phyloP scores from a whole-genome alignment of 2,329 filamentous ascomycete species.

The Magnaporthales sp. region DNA sequence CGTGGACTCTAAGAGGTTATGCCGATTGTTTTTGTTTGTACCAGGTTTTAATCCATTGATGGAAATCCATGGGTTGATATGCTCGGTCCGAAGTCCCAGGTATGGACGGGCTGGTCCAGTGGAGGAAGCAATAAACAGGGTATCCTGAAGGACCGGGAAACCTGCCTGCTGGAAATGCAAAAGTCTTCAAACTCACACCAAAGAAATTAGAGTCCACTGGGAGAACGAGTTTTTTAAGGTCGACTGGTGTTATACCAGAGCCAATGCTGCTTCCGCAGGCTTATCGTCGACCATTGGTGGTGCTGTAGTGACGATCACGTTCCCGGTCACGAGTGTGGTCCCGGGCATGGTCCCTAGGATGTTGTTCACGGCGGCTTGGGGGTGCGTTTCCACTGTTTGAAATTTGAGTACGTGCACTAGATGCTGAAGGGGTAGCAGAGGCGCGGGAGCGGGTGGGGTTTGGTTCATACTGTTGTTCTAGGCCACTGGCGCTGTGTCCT shows the following conservation, averaged over 20 bases:
- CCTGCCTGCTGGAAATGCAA: background rate
- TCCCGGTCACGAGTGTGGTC: background rate
- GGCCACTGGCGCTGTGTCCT: constrained; percentile 28
- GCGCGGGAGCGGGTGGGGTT: background rate
- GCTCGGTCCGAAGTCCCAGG: background rate
- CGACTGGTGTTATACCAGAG: background rate
- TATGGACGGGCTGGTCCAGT: background rate
- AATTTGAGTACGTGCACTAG: background rate
- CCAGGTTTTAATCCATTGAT: background rate
- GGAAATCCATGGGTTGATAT: background rate
- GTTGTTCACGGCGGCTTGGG: background rate
- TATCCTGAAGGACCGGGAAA: background rate
- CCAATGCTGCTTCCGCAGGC: background rate
- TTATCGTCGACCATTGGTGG: constrained; percentile 1
- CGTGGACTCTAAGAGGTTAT: background rate
- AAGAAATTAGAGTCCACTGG: background rate
- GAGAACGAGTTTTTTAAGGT: background rate
- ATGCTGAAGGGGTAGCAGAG: background rate
- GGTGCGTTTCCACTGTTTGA: constrained; percentile 2
- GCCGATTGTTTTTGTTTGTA: background rate
- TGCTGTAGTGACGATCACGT: background rate
- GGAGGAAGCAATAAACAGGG: background rate
- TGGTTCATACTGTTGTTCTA: constrained; percentile 42
- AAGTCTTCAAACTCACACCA: constrained; percentile 2
- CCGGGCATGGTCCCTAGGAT: background rate